Evolutionary conservation across 345 rosid genomes (phyloP).

Genomic region (Excoecaria cochinchinensis): DNA sequence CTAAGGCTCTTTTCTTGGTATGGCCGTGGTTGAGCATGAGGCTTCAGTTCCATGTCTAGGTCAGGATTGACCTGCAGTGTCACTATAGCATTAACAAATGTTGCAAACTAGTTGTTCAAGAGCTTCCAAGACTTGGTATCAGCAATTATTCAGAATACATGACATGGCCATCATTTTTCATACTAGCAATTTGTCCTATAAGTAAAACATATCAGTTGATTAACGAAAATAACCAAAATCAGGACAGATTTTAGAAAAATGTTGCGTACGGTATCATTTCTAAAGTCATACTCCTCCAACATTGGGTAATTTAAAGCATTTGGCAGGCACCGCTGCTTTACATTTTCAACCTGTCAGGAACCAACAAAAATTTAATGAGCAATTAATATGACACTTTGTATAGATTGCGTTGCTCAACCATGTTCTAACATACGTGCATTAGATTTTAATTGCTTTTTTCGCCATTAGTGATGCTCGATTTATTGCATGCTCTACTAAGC

Average conservation of each 20-base stretch:
- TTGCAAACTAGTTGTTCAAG: background rate
- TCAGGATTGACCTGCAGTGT: slow-evolving; percentile 82
- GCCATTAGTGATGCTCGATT: background rate
- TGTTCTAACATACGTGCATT: background rate
- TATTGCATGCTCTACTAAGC: background rate
- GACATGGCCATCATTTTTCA: background rate
- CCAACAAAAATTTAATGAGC: background rate
- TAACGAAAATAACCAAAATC: background rate
- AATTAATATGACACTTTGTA: background rate
- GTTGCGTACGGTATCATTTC: slow-evolving; percentile 78
- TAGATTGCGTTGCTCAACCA: background rate
- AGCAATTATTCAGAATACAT: background rate
- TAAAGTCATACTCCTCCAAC: slow-evolving; percentile 97
- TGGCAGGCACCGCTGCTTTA: slow-evolving; percentile 97
- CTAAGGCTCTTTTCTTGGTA: slow-evolving; percentile 97
- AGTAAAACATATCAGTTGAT: background rate
- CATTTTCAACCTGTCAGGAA: slow-evolving; percentile 76
- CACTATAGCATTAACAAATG: slow-evolving; percentile 10
- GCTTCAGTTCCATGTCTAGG: slow-evolving; percentile 85
- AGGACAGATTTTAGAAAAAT: background rate
- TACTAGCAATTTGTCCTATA: background rate
- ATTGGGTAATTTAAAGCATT: slow-evolving; percentile 95
- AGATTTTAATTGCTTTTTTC: background rate
- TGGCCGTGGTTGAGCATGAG: slow-evolving; percentile 94
- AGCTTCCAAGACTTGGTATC: background rate